Conservation (phyloP, 257 asterid species). For the Solanum pimpinellifolium region DNA sequence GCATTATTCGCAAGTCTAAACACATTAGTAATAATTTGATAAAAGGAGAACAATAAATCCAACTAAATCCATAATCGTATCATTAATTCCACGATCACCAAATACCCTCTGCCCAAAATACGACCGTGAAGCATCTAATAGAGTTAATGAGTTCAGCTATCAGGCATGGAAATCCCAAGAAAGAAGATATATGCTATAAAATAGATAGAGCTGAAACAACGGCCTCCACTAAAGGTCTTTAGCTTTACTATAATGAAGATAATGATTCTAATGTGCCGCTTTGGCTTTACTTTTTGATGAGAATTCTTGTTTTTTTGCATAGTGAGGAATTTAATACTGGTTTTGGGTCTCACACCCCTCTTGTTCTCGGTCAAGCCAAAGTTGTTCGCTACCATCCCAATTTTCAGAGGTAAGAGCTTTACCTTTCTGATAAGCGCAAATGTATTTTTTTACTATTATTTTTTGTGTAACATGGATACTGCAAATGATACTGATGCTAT, state of each 20-base stretch:
- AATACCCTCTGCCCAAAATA: background rate
- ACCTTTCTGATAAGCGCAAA: background rate
- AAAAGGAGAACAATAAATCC: background rate
- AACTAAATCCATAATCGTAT: background rate
- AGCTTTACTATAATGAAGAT: background rate
- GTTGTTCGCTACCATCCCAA: constrained; percentile 75
- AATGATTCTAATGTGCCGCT: background rate
- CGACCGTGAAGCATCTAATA: background rate
- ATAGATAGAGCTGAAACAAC: background rate
- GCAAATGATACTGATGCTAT: background rate
- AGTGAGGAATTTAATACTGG: constrained; percentile 89
- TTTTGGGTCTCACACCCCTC: constrained; percentile 90
- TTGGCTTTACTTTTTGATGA: constrained; percentile 7
- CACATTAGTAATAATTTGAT: background rate
- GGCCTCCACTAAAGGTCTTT: background rate
- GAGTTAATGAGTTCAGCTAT: background rate
- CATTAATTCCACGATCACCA: background rate
- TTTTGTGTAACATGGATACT: background rate
- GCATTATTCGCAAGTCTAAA: background rate
- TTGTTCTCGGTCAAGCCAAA: constrained; percentile 78
- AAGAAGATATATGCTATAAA: background rate
- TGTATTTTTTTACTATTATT: background rate
- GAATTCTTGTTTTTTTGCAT: constrained; percentile 6
- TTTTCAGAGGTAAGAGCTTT: constrained; percentile 50
- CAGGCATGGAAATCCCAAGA: background rate